These are phyloP conservation scores for Aspergillus sojae DNA, from an alignment of 2,329 filamentous ascomycete species.

Conservation along the genomic window DNA sequence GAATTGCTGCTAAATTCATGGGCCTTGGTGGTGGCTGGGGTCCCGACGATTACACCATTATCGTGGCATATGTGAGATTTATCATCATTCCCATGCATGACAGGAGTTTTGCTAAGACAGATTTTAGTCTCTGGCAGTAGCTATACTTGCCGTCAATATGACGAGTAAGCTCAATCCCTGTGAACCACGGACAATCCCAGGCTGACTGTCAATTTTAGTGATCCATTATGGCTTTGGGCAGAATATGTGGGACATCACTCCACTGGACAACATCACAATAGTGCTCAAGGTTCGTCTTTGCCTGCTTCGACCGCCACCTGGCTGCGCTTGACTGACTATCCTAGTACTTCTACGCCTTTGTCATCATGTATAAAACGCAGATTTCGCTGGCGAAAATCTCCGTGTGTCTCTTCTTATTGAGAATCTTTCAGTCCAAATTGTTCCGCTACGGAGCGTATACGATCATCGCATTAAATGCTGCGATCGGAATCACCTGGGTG, in stretches of 20 bases:
- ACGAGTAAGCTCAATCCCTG: slow-evolving; percentile 11
- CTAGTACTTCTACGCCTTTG: slow-evolving; percentile 23
- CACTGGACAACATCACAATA: slow-evolving; percentile 23
- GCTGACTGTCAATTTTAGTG: slow-evolving; percentile 14
- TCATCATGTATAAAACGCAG: slow-evolving; percentile 23
- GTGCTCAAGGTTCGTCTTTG: slow-evolving; percentile 19
- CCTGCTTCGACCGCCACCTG: neutral
- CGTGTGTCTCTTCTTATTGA: slow-evolving; percentile 28
- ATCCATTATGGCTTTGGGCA: slow-evolving; percentile 25
- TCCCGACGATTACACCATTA: slow-evolving; percentile 21
- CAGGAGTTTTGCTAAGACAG: neutral
- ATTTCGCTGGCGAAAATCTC: slow-evolving; percentile 30
- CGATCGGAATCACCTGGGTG: slow-evolving; percentile 24
- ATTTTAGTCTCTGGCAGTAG: slow-evolving; percentile 15
- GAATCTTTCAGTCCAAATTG: slow-evolving; percentile 23
- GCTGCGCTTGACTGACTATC: neutral
- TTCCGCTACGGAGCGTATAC: slow-evolving; percentile 22
- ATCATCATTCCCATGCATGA: neutral
- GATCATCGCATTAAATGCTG: slow-evolving; percentile 25
- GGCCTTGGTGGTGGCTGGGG: slow-evolving; percentile 22
- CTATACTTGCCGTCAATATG: slow-evolving; percentile 14
- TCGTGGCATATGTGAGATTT: slow-evolving; percentile 19
- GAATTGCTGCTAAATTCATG: slow-evolving; percentile 17
- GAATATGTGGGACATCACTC: slow-evolving; percentile 27
- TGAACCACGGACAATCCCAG: neutral